Evolutionary conservation across 2,329 filamentous ascomycete genomes (phyloP), one percentile per base, ranked within the genome.

Genomic region (Pseudocercospora macadamiae): DNA sequence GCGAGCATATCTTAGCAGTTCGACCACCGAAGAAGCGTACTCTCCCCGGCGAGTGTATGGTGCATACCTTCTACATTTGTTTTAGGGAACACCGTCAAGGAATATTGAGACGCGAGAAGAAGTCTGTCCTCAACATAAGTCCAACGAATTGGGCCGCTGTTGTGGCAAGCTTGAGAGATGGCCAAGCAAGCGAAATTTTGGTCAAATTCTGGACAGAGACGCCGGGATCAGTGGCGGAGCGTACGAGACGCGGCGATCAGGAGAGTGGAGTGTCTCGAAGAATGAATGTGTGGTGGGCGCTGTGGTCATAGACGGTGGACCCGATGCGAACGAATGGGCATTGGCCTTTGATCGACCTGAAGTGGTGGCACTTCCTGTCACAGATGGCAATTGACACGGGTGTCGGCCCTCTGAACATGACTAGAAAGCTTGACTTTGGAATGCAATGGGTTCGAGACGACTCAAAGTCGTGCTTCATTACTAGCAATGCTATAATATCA

Each of bases 131-230:
- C 14, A 49, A 30, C 14, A 49, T 49, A 7, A 49, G 26, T 16
- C 45, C 45, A n/a, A 28, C 12, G 7, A 49, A 49, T 32, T 49
- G 45, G 45, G 45, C 45, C 5, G 45, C 45, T 32, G 19, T n/a
- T 2, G n/a, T 49, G 7, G 14, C 45, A 7, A 49, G 45, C 16
- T 49, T 49, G 45, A n/a, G 16, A 7, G 45, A 49, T 30, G 45
- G 45, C 25, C n/a, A 18, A 6, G 45, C 45, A 3, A 32, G 45
- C 23, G 25, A 49, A 19, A 49, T 49, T 21, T 25, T 30, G 4
- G 45, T 49, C 45, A 49, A 28, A 6, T 49, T 49, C 16, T 49
- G 45, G 45, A 49, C 26, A 3, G 45, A 32, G 26, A 32, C 19
- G 45, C 45, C 45, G 14, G 45, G 45, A 6, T 49, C 45, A 2